phyloP scores from a whole-genome alignment of 352 stramenopile species.

The Globisporangium mamillatum region DNA sequence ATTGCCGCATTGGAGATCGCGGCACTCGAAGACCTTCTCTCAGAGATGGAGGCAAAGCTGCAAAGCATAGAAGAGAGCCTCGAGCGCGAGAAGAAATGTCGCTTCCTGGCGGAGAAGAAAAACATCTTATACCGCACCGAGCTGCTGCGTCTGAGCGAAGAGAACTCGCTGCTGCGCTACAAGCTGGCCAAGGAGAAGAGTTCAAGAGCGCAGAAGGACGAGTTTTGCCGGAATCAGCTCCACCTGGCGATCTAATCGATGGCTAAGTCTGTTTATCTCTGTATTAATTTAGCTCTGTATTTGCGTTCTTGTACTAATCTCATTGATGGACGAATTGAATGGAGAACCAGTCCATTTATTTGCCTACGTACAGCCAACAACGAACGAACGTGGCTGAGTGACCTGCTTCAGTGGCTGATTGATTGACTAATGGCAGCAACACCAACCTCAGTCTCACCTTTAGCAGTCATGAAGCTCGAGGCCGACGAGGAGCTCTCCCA shows the following conservation, averaged over 20 bases:
- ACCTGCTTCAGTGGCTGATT: neutral
- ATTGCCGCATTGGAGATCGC: neutral
- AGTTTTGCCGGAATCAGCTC: slow-evolving; percentile 24
- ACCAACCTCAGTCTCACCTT: neutral
- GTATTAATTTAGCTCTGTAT: neutral
- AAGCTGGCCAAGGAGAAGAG: slow-evolving; percentile 20
- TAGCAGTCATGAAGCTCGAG: neutral
- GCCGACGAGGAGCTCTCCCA: neutral
- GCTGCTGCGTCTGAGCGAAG: slow-evolving; percentile 47
- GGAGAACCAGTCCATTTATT: neutral
- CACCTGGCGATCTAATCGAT: slow-evolving; percentile 26
- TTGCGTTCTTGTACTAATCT: neutral
- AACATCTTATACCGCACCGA: slow-evolving; percentile 77
- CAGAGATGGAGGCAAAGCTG: slow-evolving; percentile 31
- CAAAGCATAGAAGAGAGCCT: slow-evolving; percentile 36
- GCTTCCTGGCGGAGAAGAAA: slow-evolving; percentile 67
- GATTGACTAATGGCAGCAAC: neutral
- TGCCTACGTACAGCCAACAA: neutral
- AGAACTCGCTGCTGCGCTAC: slow-evolving; percentile 50
- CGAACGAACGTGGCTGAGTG: neutral
- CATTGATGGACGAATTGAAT: neutral
- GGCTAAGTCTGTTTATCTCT: neutral
- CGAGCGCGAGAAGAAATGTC: slow-evolving; percentile 66
- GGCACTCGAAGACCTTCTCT: slow-evolving; percentile 17
- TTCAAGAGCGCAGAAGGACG: slow-evolving; percentile 20